Base-by-base conservation (phyloP, 2,329 filamentous ascomycete genomes). In the Incumbomyces delicatus region DNA sequence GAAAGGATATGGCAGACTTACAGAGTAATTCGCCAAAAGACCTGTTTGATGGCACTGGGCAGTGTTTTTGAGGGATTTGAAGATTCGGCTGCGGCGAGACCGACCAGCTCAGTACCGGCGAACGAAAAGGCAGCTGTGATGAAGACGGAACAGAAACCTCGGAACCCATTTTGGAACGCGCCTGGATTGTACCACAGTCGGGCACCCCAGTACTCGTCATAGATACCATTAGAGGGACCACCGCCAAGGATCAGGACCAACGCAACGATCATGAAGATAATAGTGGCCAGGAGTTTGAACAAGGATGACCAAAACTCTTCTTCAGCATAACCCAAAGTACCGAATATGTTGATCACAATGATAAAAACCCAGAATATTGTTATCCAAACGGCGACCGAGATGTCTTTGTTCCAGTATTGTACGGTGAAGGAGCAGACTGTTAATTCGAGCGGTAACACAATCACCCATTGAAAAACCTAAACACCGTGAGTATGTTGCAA, bases 291-390 rank as follows among this genome's bases (percentile, higher is more conserved):
- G 38, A 94, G 77, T 61, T 94, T 94, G 64, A 94, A 68, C 39
- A 86, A 77, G 41, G 83, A 81, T 58, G 89, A 87, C 52, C 85
- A 68, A 54, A 90, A 90, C 58, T 92, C 86, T 35, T 84, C 85
- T 63, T 92, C 86, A 55, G 85, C 86, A 54, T 90, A 92, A 17
- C 81, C 84, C 60, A 84, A 84, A 56, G 94, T 81, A 36, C 86
- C 86, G 59, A 87, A 88, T 48, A 92, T 63, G 60, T 94, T 92
- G 65, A 94, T 89, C 36, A 65, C 53, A 39, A 89, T 71, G 56
- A 92, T 87, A 44, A 79, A 59, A 29, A 78, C 44, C 34, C 89
- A 73, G 64, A 94, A 94, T 33, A 94, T 66, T 40, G 83, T 77
- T 37, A 94, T 84, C 60, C 63, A 63, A n/a, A 63, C 60, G 13